These are phyloP conservation scores for Didymella pinodella DNA, from an alignment of 2,329 filamentous ascomycete genomes.

Conservation along the genomic window DNA sequence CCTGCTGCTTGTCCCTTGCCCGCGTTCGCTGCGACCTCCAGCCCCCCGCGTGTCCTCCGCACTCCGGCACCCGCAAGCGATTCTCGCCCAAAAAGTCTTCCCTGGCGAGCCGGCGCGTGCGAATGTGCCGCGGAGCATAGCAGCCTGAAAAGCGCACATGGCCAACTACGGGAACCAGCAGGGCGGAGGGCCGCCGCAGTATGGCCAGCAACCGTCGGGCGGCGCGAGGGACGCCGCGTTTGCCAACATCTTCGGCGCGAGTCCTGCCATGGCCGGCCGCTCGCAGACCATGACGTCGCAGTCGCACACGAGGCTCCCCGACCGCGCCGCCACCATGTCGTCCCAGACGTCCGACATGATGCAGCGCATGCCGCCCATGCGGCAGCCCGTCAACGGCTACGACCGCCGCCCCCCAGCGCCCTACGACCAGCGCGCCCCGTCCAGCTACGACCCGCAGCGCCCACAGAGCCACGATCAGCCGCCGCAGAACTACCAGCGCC, in stretches of 20 bases:
- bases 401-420: constrained; percentile 44
- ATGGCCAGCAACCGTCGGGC: constrained; percentile 60
- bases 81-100: constrained; percentile 29
- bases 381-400: constrained; percentile 57
- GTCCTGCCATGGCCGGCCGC: constrained; percentile 75
- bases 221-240: constrained; percentile 91
- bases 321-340: constrained; percentile 76
- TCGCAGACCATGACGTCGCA: constrained; percentile 95
- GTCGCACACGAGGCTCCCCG: constrained; percentile 66
- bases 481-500: constrained; percentile 40
- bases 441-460: constrained; percentile 39
- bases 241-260: constrained; percentile 93
- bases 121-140: constrained; percentile 36
- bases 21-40: background rate
- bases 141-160: constrained; percentile 54
- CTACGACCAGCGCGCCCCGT: constrained; percentile 45
- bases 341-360: constrained; percentile 60
- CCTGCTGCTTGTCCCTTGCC: background rate
- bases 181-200: constrained; percentile 60
- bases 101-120: constrained; percentile 18
- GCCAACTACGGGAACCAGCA: constrained; percentile 71
- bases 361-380: constrained; percentile 70
- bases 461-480: constrained; percentile 39
- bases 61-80: constrained; percentile 20
- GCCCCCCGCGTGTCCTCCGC: constrained; percentile 9